Percentiles rank a stretch among this genome's conserved stretches.
phyloP scores from a whole-genome alignment of 768 basidiomycete species.

The Lepiota brunneoincarnata region DNA sequence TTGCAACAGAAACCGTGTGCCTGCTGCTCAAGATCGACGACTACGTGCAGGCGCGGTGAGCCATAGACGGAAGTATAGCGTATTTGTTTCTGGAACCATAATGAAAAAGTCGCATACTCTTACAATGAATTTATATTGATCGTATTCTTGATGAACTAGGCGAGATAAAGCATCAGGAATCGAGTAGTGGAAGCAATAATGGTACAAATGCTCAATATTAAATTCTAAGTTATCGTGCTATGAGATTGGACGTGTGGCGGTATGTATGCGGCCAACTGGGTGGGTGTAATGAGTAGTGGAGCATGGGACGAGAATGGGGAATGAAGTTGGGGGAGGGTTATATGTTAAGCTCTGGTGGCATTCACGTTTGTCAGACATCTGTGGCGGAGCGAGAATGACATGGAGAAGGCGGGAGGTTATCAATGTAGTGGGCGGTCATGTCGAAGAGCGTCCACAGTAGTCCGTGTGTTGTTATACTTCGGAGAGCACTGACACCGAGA shows the following conservation, averaged over 20 bases:
- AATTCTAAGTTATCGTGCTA: too few relatives aligned
- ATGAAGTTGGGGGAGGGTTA: background rate
- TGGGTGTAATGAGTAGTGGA: too few relatives aligned
- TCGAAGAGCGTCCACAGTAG: conserved; percentile 94
- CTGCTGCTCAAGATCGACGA: conserved; percentile 95
- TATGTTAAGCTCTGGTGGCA: background rate
- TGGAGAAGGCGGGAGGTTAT: conserved; percentile 32
- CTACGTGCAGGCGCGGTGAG: conserved; percentile 76
- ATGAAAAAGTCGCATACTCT: conserved; percentile 24
- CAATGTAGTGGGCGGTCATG: conserved; percentile 71
- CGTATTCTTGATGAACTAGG: conserved; percentile 7
- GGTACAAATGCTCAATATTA: background rate
- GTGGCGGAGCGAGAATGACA: background rate
- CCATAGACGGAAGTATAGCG: background rate
- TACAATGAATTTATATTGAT: conserved; percentile 27
- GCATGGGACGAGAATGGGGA: too few relatives aligned
- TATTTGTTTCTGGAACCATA: too few relatives aligned
- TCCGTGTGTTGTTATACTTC: conserved; percentile 92
- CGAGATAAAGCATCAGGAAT: too few relatives aligned
- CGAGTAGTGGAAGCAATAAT: conserved; percentile 9
- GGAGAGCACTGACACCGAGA: conserved; percentile 87
- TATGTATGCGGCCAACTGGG: too few relatives aligned
- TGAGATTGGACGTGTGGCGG: too few relatives aligned
- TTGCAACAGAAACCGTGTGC: conserved; percentile 97
- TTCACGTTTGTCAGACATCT: background rate